A percentile compares a stretch with the other conserved stretches of the same genome.
Evolutionary conservation across 495 filamentous ascomycete species (phyloP).

Genomic region (Melanomma pulvis-pyrius): DNA sequence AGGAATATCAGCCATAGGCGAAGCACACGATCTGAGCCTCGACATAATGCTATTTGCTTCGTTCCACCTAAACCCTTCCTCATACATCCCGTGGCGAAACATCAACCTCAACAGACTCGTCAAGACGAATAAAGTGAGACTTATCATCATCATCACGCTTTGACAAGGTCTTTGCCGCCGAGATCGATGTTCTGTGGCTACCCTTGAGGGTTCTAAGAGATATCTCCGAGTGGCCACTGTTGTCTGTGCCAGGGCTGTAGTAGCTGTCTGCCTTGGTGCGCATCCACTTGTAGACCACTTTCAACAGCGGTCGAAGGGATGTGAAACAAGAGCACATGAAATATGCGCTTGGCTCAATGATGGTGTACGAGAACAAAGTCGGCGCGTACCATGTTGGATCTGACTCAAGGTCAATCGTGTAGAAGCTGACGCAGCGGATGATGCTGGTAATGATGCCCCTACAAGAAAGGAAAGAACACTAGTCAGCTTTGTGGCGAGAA

Average conservation of each 20-base stretch:
- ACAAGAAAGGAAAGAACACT: too few relatives aligned
- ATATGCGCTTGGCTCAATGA: constrained; percentile 10
- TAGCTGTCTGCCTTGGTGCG: not conserved
- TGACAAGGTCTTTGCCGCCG: not conserved
- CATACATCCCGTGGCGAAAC: not conserved
- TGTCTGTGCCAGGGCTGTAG: not conserved
- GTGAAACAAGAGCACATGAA: constrained; percentile 6
- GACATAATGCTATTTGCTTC: not conserved
- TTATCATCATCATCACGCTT: constrained; percentile 4
- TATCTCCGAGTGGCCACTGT: constrained; percentile 1
- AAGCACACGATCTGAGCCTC: too few relatives aligned
- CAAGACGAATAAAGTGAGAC: constrained; percentile 6
- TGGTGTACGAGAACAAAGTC: constrained; percentile 10
- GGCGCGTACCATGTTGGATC: constrained; percentile 9
- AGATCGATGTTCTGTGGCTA: constrained; percentile 5
- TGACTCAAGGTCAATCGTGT: constrained; percentile 5
- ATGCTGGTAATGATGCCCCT: too few relatives aligned
- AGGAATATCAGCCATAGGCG: too few relatives aligned
- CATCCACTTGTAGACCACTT: not conserved
- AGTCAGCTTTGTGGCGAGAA: too few relatives aligned
- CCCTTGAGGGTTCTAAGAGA: not conserved
- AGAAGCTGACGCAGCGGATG: too few relatives aligned
- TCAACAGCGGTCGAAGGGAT: not conserved
- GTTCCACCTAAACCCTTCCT: constrained; percentile 6
- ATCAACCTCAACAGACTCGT: constrained; percentile 2